Percentiles rank a stretch among this genome's conserved stretches.
Conservation (phyloP, 768 basidiomycete species). For the Lepiota subincarnata region DNA sequence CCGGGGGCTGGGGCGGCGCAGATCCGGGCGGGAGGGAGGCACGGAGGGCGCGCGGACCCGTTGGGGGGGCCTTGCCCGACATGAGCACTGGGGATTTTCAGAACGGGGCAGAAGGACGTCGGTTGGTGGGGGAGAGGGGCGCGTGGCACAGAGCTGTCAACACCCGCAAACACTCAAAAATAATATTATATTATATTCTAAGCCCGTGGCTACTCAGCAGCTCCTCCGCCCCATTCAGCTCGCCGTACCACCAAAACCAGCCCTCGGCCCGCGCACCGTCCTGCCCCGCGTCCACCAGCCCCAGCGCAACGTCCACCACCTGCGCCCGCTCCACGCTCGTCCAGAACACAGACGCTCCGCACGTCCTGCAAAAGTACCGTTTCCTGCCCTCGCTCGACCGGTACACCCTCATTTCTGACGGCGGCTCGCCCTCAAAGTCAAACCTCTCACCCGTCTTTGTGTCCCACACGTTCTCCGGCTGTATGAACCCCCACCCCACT, state of each 20-base stretch:
- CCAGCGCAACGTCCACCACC: conserved; percentile 24
- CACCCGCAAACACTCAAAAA: background rate
- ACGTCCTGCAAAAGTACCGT: conserved; percentile 25
- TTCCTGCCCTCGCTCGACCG: conserved; percentile 25
- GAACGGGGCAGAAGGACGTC: background rate
- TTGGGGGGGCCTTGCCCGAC: conserved; percentile 78
- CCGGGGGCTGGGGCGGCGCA: conserved; percentile 16
- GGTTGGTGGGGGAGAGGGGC: background rate
- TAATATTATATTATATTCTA: too few relatives aligned
- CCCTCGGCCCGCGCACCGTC: conserved; percentile 23
- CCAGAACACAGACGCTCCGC: conserved; percentile 27
- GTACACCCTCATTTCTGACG: conserved; percentile 24
- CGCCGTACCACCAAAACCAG: conserved; percentile 22
- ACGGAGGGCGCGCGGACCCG: conserved; percentile 66
- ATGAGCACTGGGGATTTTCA: conserved; percentile 29
- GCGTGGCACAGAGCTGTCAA: background rate
- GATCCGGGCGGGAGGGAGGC: conserved; percentile 39
- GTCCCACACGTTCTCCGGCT: conserved; percentile 24
- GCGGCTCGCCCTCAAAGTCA: conserved; percentile 10
- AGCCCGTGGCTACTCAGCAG: background rate
- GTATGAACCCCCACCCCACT: conserved; percentile 26
- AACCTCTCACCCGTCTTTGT: background rate
- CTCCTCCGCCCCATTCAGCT: too few relatives aligned
- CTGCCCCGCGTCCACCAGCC: conserved; percentile 22
- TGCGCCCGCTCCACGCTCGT: conserved; percentile 21